Evolutionary conservation across 164 flowering plant species (phyloP), one percentile per base, ranked within the genome.

Genomic region (Vitis riparia): DNA sequence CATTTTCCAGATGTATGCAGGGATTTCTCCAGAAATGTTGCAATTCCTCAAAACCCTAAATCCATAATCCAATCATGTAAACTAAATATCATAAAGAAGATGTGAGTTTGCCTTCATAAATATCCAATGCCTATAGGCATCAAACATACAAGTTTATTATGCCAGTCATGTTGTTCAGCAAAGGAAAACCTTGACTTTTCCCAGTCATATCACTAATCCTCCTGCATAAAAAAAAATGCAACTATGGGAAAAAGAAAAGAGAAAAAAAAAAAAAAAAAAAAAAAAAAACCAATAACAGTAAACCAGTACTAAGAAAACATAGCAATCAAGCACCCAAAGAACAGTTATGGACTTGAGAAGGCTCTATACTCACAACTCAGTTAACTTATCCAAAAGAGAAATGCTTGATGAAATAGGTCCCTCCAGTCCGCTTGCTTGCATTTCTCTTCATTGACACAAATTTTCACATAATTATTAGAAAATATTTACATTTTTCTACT

Each of bases 401-500:
- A 91, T 80, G 55, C 68, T 75, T 50, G 81, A 60, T 19, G 97
- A 94, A 75, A 89, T 87, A 2, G 92, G 94, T 2, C 94, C 92
- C 64, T 68, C 71, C 30, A 89, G 63, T 61, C 94, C 94, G 77
- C 87, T 89, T 27, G 84, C 91, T 48, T 59, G 70, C 67, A 76
- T 72, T 72, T 76, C 76, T 61, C 79, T 91, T 62, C 61, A 70
- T 19, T 55, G 2, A 64, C 55, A 14, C n/a, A 58, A 55, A 7
- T 44, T 55, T 55, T 37, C 27, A 29, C 61, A 52, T 37, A 15
- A 19, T 9, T 23, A 63, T 57, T 29, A 74, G 48, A 44, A 50
- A 68, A 61, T 69, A 15, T 44, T 23, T 59, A 67, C 67, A 76
- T 72, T 7, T 12, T 11, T 11, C 17, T 30, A 8, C 11, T 17